Conservation (phyloP, 805 yeast genomes). For the Priceomyces melissophilus region DNA sequence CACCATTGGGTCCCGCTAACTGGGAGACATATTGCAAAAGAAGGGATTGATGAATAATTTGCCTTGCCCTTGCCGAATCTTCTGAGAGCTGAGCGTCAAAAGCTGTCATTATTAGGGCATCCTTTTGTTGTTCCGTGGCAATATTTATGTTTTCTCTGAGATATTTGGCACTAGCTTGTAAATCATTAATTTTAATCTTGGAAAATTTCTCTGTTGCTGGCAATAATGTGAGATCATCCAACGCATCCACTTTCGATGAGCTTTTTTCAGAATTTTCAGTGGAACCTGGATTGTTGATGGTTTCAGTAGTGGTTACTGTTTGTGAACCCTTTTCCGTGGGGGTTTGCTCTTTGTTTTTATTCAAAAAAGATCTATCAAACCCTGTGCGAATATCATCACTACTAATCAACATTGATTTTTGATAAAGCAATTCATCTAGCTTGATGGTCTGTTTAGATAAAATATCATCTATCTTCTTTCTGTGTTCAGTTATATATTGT, state of each 20-base stretch:
- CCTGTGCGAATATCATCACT: slow-evolving; percentile 92
- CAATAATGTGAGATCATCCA: slow-evolving; percentile 52
- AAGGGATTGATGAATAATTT: slow-evolving; percentile 75
- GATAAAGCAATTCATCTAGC: slow-evolving; percentile 62
- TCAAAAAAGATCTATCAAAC: slow-evolving; percentile 79
- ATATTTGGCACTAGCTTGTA: slow-evolving; percentile 48
- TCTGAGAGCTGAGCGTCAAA: slow-evolving; percentile 77
- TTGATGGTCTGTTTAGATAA: slow-evolving; percentile 62
- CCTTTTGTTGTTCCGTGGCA: slow-evolving; percentile 80
- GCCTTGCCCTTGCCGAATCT: slow-evolving; percentile 51
- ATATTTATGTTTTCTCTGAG: slow-evolving; percentile 62
- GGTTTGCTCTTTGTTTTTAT: slow-evolving; percentile 44
- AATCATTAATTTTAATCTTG: slow-evolving; percentile 47
- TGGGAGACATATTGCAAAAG: slow-evolving; percentile 68
- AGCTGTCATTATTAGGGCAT: slow-evolving; percentile 88
- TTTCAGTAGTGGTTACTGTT: slow-evolving; percentile 26
- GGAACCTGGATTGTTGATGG: slow-evolving; percentile 5
- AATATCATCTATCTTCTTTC: slow-evolving; percentile 65
- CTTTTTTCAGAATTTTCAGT: background rate
- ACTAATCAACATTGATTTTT: slow-evolving; percentile 71
- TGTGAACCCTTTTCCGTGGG: slow-evolving; percentile 17
- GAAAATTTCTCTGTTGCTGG: slow-evolving; percentile 69
- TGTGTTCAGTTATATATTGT: slow-evolving; percentile 52
- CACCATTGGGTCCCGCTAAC: slow-evolving; percentile 32
- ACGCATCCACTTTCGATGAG: slow-evolving; percentile 20